Evolutionary conservation across 2,329 filamentous ascomycete genomes (phyloP).

Genomic region (Mollisia scopiformis): DNA sequence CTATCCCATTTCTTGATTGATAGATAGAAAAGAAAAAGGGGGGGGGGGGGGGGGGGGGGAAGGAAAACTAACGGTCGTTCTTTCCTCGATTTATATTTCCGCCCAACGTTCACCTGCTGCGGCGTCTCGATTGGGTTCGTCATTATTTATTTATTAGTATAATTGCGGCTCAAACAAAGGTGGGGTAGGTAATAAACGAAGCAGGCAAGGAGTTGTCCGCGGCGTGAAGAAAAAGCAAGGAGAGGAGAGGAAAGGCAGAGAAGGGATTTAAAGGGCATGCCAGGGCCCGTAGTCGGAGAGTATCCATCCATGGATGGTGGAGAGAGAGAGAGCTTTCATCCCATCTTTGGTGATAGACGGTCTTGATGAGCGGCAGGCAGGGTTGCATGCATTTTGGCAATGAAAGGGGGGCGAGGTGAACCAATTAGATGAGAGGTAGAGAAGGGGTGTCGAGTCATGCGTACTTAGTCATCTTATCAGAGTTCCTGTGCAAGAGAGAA

Average conservation of each 20-base stretch:
- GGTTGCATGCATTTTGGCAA: not conserved
- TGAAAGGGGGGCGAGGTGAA: not conserved
- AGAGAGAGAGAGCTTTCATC: not conserved
- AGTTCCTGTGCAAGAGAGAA: not conserved
- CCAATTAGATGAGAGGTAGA: not conserved
- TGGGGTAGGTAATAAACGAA: too few relatives aligned
- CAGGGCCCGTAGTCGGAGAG: not conserved
- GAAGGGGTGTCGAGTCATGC: not conserved
- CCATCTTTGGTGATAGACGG: not conserved
- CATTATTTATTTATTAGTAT: too few relatives aligned
- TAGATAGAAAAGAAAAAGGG: too few relatives aligned
- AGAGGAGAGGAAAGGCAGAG: not conserved
- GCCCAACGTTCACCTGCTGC: conserved; percentile 25
- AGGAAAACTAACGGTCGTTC: conserved; percentile 31
- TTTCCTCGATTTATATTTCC: conserved; percentile 34
- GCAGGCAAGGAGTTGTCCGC: too few relatives aligned
- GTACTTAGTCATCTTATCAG: not conserved
- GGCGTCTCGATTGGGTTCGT: conserved; percentile 8
- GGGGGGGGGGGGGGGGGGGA: too few relatives aligned
- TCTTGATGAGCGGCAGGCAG: not conserved
- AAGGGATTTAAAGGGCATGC: not conserved
- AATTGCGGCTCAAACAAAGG: conserved; percentile 1
- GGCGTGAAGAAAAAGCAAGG: not conserved
- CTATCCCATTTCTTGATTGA: too few relatives aligned
- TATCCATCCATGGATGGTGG: not conserved